These are phyloP conservation scores for Paecilomyces formosus DNA, from an alignment of 2,329 filamentous ascomycete genomes.

Conservation along the genomic window DNA sequence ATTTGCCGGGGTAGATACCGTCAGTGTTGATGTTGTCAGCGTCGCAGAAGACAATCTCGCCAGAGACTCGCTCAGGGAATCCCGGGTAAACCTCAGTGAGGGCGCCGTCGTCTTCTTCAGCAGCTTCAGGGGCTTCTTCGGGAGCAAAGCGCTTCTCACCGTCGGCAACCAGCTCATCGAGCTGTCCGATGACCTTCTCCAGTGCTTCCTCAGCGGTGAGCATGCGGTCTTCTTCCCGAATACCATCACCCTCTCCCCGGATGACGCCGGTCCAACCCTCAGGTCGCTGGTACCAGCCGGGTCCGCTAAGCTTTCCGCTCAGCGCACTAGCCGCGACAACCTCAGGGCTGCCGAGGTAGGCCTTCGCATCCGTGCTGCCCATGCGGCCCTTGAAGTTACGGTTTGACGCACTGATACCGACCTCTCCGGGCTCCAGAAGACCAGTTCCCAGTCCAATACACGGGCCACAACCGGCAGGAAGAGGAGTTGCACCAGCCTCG, in stretches of 20 bases:
- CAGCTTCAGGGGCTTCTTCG: constrained; percentile 5
- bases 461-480: constrained; percentile 70
- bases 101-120: constrained; percentile 9
- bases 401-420: constrained; percentile 77
- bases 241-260: constrained; percentile 64
- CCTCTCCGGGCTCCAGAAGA: constrained; percentile 74
- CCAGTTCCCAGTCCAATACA: constrained; percentile 82
- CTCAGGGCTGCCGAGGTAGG: constrained; percentile 83
- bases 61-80: constrained; percentile 74
- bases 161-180: constrained; percentile 54
- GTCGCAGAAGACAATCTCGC: constrained; percentile 84
- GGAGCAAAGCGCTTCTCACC: constrained; percentile 42
- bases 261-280: constrained; percentile 55
- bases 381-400: constrained; percentile 89
- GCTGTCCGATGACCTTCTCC: constrained; percentile 61
- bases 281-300: constrained; percentile 70
- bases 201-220: constrained; percentile 62
- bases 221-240: constrained; percentile 56
- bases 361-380: constrained; percentile 70
- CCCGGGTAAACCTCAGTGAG: constrained; percentile 69
- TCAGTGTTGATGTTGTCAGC: constrained; percentile 87
- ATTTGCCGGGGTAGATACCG: constrained; percentile 83
- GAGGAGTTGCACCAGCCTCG: constrained; percentile 65
- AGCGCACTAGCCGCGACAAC: constrained; percentile 87
- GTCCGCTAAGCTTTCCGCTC: constrained; percentile 48